Conservation (phyloP, 768 basidiomycete genomes). For the Termitomyces sp. region DNA sequence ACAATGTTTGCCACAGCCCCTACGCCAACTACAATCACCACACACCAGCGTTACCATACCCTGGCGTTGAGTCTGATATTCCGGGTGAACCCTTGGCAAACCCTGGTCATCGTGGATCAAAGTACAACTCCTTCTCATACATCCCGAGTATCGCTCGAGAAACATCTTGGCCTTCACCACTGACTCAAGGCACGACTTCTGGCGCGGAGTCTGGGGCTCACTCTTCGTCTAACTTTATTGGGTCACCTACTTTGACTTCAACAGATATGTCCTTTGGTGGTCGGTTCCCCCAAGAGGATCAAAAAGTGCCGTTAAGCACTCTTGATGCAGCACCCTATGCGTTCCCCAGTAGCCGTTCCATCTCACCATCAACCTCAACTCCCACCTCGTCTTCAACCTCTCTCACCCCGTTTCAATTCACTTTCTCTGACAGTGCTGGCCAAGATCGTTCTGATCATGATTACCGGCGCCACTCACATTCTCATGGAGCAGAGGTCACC, state of each 20-base stretch:
- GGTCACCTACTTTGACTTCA: slow-evolving; percentile 54
- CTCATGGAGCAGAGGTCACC: slow-evolving; percentile 57
- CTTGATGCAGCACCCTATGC: slow-evolving; percentile 56
- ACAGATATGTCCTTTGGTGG: slow-evolving; percentile 27
- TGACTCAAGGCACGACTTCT: slow-evolving; percentile 31
- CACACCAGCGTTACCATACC: slow-evolving; percentile 43
- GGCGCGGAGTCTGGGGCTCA: slow-evolving; percentile 38
- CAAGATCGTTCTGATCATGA: slow-evolving; percentile 65
- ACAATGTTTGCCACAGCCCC: slow-evolving; percentile 42
- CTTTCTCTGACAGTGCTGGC: slow-evolving; percentile 52
- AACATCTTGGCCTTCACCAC: slow-evolving; percentile 33
- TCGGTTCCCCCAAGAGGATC: slow-evolving; percentile 44
- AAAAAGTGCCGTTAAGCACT: slow-evolving; percentile 48
- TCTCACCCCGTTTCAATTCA: slow-evolving; percentile 65
- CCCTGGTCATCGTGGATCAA: slow-evolving; percentile 40
- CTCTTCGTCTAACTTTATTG: slow-evolving; percentile 48
- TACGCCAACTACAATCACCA: slow-evolving; percentile 46
- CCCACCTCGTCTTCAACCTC: slow-evolving; percentile 62
- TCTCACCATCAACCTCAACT: slow-evolving; percentile 60
- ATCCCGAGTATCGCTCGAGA: slow-evolving; percentile 33
- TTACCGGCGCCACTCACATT: slow-evolving; percentile 55
- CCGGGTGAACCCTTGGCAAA: slow-evolving; percentile 26
- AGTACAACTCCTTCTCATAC: slow-evolving; percentile 52
- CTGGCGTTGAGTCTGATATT: slow-evolving; percentile 22
- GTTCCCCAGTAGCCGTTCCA: slow-evolving; percentile 65